Base-by-base conservation (phyloP, 2,329 filamentous ascomycete genomes). In the Aspergillus fijiensis region DNA sequence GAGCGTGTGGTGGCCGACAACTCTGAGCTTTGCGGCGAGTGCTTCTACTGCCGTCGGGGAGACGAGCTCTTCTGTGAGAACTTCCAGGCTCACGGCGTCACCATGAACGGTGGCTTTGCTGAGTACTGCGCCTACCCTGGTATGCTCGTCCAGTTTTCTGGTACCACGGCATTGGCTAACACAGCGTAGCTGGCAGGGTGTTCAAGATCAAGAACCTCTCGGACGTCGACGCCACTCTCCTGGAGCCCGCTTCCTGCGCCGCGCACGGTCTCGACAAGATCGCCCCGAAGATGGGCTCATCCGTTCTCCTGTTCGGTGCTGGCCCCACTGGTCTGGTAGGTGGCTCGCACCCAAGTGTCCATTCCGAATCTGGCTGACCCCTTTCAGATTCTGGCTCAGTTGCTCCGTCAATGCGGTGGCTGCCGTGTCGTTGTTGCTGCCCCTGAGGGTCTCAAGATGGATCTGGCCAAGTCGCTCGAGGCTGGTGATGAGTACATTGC, bases 41-140 rank as follows among this genome's bases (percentile, higher is more conserved):
- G 88, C 78, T 89, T 89, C 81, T 89, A 90, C 79, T 91, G 88
- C 78, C 84, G 85, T 64, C 84, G 87, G 59, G 87, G 88, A 55
- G 82, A 90, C 71, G 81, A 85, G 31, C 77, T 90, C 51, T 83
- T 90, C 58, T 91, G 88, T 73, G 87, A 89, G 74, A 82, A 88
- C 71, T 87, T 89, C 74, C 82, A 86, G 65, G 86, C 85, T 21
- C 87, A 89, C 66, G 87, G 72, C 63, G 76, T 75, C 45, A 73
- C 72, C 72, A 81, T 89, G 75, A 85, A 88, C 63, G 88, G 88
- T 67, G 88, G 88, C 31, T 91, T 91, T 68, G 89, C 88, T 54
- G 87, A 91, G 74, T 91, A 89, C 80, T 84, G 81, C 63, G 79
- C 80, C 14, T 85, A 82, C 66, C 81, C 78, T 59, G 69, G 69